phyloP scores from a whole-genome alignment of 371 early-diverging fungal species.

The Chytridium lagenaria region DNA sequence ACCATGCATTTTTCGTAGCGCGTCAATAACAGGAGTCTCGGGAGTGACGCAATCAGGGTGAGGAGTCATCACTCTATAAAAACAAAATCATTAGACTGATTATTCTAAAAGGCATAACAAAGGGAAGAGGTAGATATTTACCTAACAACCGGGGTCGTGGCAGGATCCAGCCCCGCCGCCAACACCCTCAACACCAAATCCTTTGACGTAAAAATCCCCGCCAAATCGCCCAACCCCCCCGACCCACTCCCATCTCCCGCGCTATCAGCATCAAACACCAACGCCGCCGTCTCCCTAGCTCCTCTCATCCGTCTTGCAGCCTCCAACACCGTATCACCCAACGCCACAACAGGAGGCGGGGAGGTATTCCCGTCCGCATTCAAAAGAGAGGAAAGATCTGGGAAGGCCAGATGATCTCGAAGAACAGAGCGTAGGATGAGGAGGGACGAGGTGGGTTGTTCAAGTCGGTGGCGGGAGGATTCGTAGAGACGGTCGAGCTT shows the following conservation, averaged over 20 bases:
- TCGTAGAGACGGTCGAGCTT: constrained; percentile 74
- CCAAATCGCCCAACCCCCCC: constrained; percentile 68
- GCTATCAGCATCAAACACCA: constrained; percentile 72
- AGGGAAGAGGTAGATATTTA: too few species aligned
- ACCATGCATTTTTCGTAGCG: constrained; percentile 92
- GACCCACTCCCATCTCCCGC: too few species aligned
- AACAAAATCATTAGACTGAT: too few species aligned
- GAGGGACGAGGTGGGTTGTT: constrained; percentile 35
- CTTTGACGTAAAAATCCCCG: constrained; percentile 93
- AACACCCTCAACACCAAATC: constrained; percentile 96
- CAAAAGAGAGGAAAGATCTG: constrained; percentile 78
- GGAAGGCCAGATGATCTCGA: constrained; percentile 59
- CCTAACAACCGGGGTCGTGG: constrained; percentile 80
- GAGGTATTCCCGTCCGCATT: constrained; percentile 44
- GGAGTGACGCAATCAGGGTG: constrained; percentile 92
- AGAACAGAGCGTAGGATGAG: constrained; percentile 32
- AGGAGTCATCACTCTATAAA: constrained; percentile 82
- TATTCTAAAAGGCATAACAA: too few species aligned
- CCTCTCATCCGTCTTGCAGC: constrained; percentile 87
- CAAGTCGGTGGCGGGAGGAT: constrained; percentile 26
- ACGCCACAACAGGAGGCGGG: constrained; percentile 71
- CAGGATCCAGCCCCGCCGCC: constrained; percentile 88
- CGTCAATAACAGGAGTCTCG: constrained; percentile 87
- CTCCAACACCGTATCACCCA: constrained; percentile 83
- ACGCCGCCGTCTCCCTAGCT: constrained; percentile 84